Base-by-base conservation (phyloP, 768 basidiomycete species). In the Saitozyma podzolica region DNA sequence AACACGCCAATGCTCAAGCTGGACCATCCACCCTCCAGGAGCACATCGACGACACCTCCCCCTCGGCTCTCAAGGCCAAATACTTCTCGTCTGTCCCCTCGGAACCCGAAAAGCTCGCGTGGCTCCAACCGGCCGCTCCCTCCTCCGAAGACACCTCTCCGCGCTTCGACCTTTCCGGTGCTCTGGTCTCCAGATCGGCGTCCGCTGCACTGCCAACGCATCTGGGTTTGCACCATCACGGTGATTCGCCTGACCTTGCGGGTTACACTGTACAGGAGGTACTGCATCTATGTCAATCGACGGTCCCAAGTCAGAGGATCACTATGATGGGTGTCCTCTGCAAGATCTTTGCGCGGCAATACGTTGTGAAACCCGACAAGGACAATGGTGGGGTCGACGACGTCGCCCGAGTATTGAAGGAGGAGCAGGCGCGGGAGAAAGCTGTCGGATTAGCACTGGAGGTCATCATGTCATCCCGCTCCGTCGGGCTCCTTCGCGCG, bases 191-290 rank as follows among this genome's bases (percentile, higher is more conserved):
- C 0, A 62, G 81, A 0, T 73, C 82, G 2, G 69, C 86, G 2
- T 84, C 86, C 2, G 76, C 82, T 0, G 82, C 82, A 0, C 82
- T 95, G 3, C 92, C 92, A 1, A 88, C 90, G 0, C 88, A 92
- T 80, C 84, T 92, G 7, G 93, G 93, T 5, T 82, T 95, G 3
- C 92, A 97, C 78, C 93, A 96, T 74, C 93, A 95, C 73, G 88
- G 92, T 0, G 87, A 90, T 59, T 82, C 83, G 6, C 85, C 88
- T 1, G 80, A 82, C 40, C 86, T 84, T 60, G 93, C 93, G 0
- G 93, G 92, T 0, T 96, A 96, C 79, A 93, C 91, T 0, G 81
- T 95, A 1, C 87, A 91, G 50, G 93, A 95, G 63, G 83, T 95
- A 4, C 87, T 94, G 50, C 80, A 89, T 47, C 83, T 94, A 9